Conservation (phyloP, 2,329 filamentous ascomycete species). For the Chaetothyriales sp. region DNA sequence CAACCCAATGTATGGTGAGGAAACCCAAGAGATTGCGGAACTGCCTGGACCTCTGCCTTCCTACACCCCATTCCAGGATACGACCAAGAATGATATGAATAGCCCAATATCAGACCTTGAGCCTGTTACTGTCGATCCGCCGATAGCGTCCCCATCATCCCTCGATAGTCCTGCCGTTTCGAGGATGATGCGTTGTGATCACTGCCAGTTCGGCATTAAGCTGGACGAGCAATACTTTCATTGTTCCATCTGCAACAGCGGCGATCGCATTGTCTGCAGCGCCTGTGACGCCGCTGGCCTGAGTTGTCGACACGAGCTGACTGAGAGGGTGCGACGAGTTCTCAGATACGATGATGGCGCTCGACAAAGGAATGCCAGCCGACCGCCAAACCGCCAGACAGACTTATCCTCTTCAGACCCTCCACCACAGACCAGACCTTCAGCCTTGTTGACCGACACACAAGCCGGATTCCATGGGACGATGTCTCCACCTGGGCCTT, state of each 20-base stretch:
- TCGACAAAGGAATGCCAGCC: neutral
- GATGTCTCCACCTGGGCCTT: neutral
- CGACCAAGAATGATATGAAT: conserved; percentile 9
- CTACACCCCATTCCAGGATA: conserved; percentile 13
- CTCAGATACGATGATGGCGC: conserved; percentile 1
- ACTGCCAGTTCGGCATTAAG: conserved; percentile 14
- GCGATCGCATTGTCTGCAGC: conserved; percentile 14
- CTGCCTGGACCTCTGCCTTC: conserved; percentile 12
- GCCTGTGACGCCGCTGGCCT: conserved; percentile 13
- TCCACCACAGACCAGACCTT: neutral
- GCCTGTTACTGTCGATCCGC: conserved; percentile 1
- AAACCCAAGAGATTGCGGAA: conserved; percentile 7
- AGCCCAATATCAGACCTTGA: conserved; percentile 3
- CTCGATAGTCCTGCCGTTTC: neutral
- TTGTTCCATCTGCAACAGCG: conserved; percentile 14
- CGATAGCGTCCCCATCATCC: conserved; percentile 1
- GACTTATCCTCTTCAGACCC: neutral
- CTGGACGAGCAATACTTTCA: conserved; percentile 15
- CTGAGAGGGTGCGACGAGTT: conserved; percentile 12
- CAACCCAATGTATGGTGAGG: conserved; percentile 1
- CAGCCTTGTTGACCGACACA: neutral
- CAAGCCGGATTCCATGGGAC: neutral
- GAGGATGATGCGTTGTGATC: conserved; percentile 15
- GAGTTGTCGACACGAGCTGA: conserved; percentile 15
- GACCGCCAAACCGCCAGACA: neutral